These are phyloP conservation scores for Phytophthora cryptogea DNA, from an alignment of 352 stramenopile species.

Conservation along the genomic window DNA sequence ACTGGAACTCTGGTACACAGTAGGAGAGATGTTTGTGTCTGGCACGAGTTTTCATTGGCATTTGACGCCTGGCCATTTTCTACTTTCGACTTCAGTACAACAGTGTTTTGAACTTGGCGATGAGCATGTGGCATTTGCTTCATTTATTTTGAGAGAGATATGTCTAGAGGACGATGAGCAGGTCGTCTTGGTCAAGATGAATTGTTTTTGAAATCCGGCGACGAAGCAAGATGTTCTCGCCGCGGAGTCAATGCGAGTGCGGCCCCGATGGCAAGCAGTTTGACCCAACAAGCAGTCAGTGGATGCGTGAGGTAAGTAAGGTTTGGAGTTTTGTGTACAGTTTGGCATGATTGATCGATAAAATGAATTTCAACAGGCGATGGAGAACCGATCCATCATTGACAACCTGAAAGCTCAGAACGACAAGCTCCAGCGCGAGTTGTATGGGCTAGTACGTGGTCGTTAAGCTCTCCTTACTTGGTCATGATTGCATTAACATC, in stretches of 20 bases:
- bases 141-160: constrained; percentile 36
- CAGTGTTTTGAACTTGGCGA: constrained; percentile 2
- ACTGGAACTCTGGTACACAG: constrained; percentile 10
- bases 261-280: constrained; percentile 47
- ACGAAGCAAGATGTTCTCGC: constrained; percentile 38
- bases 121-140: constrained; percentile 6
- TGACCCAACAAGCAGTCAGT: constrained; percentile 54
- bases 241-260: constrained; percentile 30
- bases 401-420: constrained; percentile 61
- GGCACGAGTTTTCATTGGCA: background rate
- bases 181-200: constrained; percentile 4
- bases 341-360: constrained; percentile 5
- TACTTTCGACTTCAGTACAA: constrained; percentile 8
- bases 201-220: constrained; percentile 24
- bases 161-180: constrained; percentile 22
- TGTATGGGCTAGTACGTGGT: constrained; percentile 51
- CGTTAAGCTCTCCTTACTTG: background rate
- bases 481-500: constrained; percentile 1
- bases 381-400: constrained; percentile 55
- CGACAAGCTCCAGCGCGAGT: constrained; percentile 62
- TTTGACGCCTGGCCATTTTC: background rate
- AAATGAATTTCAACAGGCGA: constrained; percentile 31
- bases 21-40: background rate
- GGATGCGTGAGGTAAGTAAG: constrained; percentile 62
- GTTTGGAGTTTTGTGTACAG: background rate